Base-by-base conservation (phyloP, 179 eudicot genomes). In the Silene noctiflora region DNA sequence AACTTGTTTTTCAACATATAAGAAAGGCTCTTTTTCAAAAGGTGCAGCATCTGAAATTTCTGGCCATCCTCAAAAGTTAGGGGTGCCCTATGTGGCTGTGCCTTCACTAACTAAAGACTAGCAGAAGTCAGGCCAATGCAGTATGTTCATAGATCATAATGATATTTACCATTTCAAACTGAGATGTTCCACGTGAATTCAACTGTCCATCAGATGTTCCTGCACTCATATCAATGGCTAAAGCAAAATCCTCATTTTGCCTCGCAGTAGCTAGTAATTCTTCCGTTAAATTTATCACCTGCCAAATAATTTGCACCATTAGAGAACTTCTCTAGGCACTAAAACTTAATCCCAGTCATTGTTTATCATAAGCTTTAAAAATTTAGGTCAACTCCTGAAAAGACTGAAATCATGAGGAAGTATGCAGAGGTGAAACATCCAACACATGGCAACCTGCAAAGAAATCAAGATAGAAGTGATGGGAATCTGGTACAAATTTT, bases 201-300 rank as follows among this genome's bases (percentile, higher is more conserved):
- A 66, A 84, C 72, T 79, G 71, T 71, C 71, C 70, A 71, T 82
- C 72, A 81, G 94, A 89, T 70, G 82, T 77, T 79, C 83, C 85
- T 69, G 86, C 81, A 80, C 81, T 79, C 29, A 85, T 69, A 70
- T 85, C 86, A 24, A 79, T 75, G 77, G 65, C 83, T 39, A 82
- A 80, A 77, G 80, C 88, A 33, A 90, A 76, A 84, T 67, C 81
- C 66, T 85, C 96, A 84, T 76, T 89, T 82, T 91, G 92, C 81
- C 81, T 91, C 68, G 99, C 94, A 74, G 99, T 91, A 70, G 78
- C 90, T 83, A 95, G 85, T 76, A 95, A 84, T 84, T 95, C 99
- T 86, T 95, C 91, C 16, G 99, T 95, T 85, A 95, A 80, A 69
- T 86, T 87, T 78, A 95, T 95, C 82, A 95, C 98, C 99, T 95